Evolutionary conservation across 2,329 filamentous ascomycete species (phyloP).

Genomic region (Colletotrichum endophyticum): DNA sequence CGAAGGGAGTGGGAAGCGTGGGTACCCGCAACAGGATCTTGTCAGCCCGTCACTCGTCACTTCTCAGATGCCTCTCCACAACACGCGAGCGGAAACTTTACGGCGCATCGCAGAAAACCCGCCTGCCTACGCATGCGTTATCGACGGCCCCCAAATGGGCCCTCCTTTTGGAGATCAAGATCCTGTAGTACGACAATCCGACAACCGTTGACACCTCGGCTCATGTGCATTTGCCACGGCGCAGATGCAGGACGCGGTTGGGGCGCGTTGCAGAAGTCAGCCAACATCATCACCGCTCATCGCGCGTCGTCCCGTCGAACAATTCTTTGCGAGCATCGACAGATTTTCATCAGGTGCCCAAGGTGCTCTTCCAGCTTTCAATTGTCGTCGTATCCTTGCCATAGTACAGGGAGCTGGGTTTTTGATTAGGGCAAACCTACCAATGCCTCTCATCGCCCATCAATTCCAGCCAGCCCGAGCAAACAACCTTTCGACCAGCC

Average conservation of each 20-base stretch:
- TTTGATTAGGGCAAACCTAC: not conserved
- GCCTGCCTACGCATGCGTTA: constrained; percentile 3
- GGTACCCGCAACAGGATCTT: not conserved
- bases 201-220: not conserved
- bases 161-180: constrained; percentile 1
- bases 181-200: constrained; percentile 7
- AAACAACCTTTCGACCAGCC: constrained; percentile 3
- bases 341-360: not conserved
- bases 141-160: constrained; percentile 8
- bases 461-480: not conserved
- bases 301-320: not conserved
- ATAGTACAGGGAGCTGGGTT: constrained; percentile 11
- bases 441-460: not conserved
- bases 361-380: not conserved
- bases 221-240: not conserved
- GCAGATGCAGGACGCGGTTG: not conserved
- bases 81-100: constrained; percentile 15
- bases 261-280: constrained; percentile 9
- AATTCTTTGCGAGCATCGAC: not conserved
- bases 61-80: constrained; percentile 4
- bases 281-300: not conserved
- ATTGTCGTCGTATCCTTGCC: not conserved
- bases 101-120: constrained; percentile 13
- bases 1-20: not conserved
- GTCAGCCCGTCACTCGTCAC: constrained; percentile 6